Conservation (phyloP, 176 grass and related monocot species). For the Phragmites australis region DNA sequence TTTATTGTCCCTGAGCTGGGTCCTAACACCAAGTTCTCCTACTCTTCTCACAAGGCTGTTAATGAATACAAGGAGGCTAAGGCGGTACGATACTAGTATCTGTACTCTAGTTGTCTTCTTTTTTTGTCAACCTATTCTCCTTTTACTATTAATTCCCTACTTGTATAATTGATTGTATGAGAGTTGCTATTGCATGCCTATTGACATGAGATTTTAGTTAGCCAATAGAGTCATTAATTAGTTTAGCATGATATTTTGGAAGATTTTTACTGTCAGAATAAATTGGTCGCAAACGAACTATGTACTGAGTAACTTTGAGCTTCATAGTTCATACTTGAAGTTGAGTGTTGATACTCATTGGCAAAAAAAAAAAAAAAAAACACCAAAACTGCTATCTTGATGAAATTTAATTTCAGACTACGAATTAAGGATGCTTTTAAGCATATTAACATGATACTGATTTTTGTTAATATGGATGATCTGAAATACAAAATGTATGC, state of each 20-base stretch:
- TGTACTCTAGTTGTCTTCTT: not conserved
- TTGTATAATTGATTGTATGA: not conserved
- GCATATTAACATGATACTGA: not conserved
- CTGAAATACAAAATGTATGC: not conserved
- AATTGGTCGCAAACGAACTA: not conserved
- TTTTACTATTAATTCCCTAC: not conserved
- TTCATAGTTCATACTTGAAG: not conserved
- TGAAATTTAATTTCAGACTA: not conserved
- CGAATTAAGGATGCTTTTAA: not conserved
- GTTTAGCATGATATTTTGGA: not conserved
- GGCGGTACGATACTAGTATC: slow-evolving; percentile 49
- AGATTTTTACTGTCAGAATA: not conserved
- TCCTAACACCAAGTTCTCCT: slow-evolving; percentile 77
- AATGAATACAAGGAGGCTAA: slow-evolving; percentile 90
- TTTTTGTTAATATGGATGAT: too few species aligned
- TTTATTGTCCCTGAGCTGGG: slow-evolving; percentile 92
- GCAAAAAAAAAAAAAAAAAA: too few species aligned
- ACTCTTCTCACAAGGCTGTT: slow-evolving; percentile 84
- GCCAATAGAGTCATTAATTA: not conserved
- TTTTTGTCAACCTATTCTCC: not conserved
- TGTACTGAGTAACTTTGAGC: not conserved
- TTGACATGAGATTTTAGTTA: not conserved
- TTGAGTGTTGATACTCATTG: not conserved
- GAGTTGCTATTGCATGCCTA: not conserved
- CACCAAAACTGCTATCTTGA: not conserved